A percentile compares a stretch with the other conserved stretches of the same genome.
Evolutionary conservation across 1,139 yeast species (phyloP).

Genomic region (Kluyveromyces sp.): DNA sequence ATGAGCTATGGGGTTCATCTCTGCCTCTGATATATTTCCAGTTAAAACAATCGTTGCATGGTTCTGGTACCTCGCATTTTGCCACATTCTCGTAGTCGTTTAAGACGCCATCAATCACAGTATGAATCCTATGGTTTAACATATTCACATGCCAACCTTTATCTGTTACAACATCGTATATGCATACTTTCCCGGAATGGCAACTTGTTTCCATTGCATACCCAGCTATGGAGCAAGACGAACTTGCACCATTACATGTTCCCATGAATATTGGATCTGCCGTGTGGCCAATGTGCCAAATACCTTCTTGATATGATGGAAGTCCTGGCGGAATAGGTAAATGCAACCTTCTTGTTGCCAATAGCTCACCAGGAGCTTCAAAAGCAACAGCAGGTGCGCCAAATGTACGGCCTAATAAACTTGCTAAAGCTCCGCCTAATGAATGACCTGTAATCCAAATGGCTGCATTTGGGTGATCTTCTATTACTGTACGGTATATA

Average conservation of each 20-base stretch:
- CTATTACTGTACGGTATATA: constrained; percentile 64
- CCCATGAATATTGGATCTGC: constrained; percentile 98
- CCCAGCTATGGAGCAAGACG: constrained; percentile 85
- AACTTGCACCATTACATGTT: constrained; percentile 89
- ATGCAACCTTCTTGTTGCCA: constrained; percentile 78
- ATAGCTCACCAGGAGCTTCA: constrained; percentile 88
- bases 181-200: constrained; percentile 83
- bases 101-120: constrained; percentile 80
- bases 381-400: constrained; percentile 86
- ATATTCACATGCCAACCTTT: constrained; percentile 87
- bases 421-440: constrained; percentile 82
- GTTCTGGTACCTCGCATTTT: constrained; percentile 62
- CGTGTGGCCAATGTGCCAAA: constrained; percentile 95
- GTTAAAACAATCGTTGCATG: constrained; percentile 82
- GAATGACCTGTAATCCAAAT: constrained; percentile 97
- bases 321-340: constrained; percentile 91
- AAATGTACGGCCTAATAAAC: constrained; percentile 77
- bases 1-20: constrained; percentile 20
- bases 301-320: constrained; percentile 68
- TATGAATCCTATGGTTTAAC: constrained; percentile 82
- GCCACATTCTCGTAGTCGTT: constrained; percentile 71
- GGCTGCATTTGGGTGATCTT: constrained; percentile 58
- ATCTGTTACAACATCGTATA: constrained; percentile 84
- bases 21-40: constrained; percentile 70
- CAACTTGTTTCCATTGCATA: constrained; percentile 97